Conservation (phyloP, 2,329 filamentous ascomycete genomes). For the Aspergillus costaricaensis region DNA sequence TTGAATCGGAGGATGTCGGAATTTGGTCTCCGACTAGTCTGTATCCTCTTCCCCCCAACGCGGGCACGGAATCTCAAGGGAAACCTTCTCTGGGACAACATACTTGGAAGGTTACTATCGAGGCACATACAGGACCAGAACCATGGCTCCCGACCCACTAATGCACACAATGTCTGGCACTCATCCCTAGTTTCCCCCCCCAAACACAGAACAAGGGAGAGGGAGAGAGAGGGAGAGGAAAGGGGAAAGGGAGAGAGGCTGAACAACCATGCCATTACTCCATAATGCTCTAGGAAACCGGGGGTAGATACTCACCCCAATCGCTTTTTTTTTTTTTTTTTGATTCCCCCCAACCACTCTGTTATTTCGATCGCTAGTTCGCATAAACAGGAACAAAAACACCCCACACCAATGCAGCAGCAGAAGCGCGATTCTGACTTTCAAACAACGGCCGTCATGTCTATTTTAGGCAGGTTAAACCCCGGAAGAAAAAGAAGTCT, state of each 20-base stretch:
- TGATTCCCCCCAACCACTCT: neutral
- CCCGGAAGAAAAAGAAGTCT: neutral
- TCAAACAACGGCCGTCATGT: conserved; percentile 15
- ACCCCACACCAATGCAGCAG: neutral
- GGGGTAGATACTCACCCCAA: neutral
- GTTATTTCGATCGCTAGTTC: neutral
- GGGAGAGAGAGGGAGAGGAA: neutral
- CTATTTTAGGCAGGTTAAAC: conserved; percentile 12
- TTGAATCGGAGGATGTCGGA: neutral
- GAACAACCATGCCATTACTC: neutral
- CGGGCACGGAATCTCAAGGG: too few species aligned
- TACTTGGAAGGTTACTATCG: neutral
- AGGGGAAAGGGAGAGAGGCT: neutral
- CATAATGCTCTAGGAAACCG: neutral
- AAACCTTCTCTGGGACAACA: neutral
- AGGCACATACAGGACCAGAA: neutral
- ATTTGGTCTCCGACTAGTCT: neutral
- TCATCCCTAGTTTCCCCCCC: neutral
- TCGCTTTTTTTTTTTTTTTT: neutral
- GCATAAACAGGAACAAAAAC: neutral
- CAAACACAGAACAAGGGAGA: neutral
- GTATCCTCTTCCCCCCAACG: neutral
- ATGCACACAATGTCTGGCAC: neutral
- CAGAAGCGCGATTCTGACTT: neutral
- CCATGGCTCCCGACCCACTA: conserved; percentile 1